Conservation (phyloP, 768 basidiomycete species). For the Tylopilus plumbeoviolaceoides region DNA sequence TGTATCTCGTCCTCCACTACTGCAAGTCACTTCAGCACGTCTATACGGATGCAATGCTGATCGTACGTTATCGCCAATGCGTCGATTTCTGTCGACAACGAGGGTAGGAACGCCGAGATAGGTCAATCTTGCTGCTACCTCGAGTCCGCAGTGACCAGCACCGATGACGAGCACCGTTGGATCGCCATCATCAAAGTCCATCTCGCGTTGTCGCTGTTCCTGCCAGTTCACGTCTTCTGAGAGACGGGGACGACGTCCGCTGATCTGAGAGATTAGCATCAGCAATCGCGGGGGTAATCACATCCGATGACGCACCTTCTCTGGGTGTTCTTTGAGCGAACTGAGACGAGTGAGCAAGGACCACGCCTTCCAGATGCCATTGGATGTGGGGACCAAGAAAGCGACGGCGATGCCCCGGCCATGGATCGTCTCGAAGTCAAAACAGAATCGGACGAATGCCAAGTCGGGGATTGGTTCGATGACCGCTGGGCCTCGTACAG, state of each 20-base stretch:
- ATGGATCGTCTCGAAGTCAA: constrained; percentile 48
- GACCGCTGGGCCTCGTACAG: constrained; percentile 29
- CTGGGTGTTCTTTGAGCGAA: constrained; percentile 48
- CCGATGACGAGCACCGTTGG: constrained; percentile 62
- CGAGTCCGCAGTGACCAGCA: constrained; percentile 64
- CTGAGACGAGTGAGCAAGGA: constrained; percentile 57
- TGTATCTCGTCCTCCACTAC: constrained; percentile 54
- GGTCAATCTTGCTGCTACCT: constrained; percentile 58
- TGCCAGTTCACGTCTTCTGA: constrained; percentile 51
- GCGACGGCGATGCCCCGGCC: constrained; percentile 51
- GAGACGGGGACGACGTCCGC: constrained; percentile 36
- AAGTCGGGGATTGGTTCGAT: constrained; percentile 47
- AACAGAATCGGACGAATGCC: constrained; percentile 52
- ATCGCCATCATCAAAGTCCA: constrained; percentile 41
- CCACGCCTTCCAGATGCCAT: constrained; percentile 53
- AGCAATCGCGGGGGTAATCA: background rate
- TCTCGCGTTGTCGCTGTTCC: constrained; percentile 37
- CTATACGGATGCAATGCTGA: background rate
- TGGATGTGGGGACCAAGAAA: constrained; percentile 42
- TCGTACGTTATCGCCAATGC: constrained; percentile 45
- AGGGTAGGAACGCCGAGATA: constrained; percentile 49
- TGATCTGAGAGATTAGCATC: constrained; percentile 17
- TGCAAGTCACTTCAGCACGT: constrained; percentile 2
- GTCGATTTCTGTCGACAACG: constrained; percentile 47
- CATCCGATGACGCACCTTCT: constrained; percentile 29